Percentiles rank a stretch among this genome's conserved stretches.
These are phyloP conservation scores for Clavispora carvajalis DNA, from an alignment of 805 yeast genomes.

Conservation along the genomic window DNA sequence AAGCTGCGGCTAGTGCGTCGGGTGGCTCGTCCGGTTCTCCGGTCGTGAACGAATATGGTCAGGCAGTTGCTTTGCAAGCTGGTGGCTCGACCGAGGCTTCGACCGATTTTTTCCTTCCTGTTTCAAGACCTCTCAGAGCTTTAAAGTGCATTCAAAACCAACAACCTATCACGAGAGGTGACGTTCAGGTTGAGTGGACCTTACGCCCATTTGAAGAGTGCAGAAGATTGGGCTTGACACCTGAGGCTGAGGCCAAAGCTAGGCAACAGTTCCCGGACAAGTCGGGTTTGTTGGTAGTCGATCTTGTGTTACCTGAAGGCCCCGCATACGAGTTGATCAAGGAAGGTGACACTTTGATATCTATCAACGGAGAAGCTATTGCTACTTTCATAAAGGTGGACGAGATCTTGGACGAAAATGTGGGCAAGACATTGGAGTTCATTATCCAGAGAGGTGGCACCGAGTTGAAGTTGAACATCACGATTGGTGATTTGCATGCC, in stretches of 20 bases:
- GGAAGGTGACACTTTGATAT: slow-evolving; percentile 82
- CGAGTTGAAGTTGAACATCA: slow-evolving; percentile 43
- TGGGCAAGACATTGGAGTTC: slow-evolving; percentile 54
- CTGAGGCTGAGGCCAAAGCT: slow-evolving; percentile 65
- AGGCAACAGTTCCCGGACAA: slow-evolving; percentile 65
- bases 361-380: slow-evolving; percentile 61
- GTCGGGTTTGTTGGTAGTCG: slow-evolving; percentile 81
- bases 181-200: slow-evolving; percentile 86
- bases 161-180: slow-evolving; percentile 73
- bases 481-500: slow-evolving; percentile 69
- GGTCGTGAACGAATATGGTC: slow-evolving; percentile 83
- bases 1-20: slow-evolving; percentile 93
- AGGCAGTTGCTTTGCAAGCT: slow-evolving; percentile 88
- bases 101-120: slow-evolving; percentile 87
- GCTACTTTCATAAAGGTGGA: slow-evolving; percentile 77
- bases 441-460: slow-evolving; percentile 55
- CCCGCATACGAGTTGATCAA: slow-evolving; percentile 69
- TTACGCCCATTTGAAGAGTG: slow-evolving; percentile 88
- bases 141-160: slow-evolving; percentile 61
- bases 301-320: slow-evolving; percentile 75
- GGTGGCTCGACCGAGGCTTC: slow-evolving; percentile 92
- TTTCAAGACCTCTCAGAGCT: slow-evolving; percentile 78
- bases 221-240: slow-evolving; percentile 74
- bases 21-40: slow-evolving; percentile 97
- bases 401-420: slow-evolving; percentile 66